A percentile compares a stretch with the other conserved stretches of the same genome.
Conservation (phyloP, 2,329 filamentous ascomycete genomes). For the Ceratocystis destructans region DNA sequence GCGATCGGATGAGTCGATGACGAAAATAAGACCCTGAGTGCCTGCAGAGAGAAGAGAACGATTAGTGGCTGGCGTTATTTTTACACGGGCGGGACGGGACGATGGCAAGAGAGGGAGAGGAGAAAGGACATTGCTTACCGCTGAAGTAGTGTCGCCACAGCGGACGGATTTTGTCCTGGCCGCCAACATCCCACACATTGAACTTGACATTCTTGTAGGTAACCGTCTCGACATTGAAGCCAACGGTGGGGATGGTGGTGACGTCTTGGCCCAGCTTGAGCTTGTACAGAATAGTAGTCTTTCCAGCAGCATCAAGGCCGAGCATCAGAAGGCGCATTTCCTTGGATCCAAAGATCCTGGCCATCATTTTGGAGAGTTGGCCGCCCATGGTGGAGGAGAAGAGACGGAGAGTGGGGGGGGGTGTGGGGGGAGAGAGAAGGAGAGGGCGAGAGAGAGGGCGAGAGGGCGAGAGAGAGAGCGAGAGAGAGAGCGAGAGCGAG, state of each 20-base stretch:
- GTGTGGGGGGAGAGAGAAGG: too few relatives aligned
- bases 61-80: conserved; percentile 9
- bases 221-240: conserved; percentile 98
- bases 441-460: too few relatives aligned
- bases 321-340: conserved; percentile 99
- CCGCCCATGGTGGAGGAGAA: conserved; percentile 58
- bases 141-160: conserved; percentile 97
- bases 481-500: not conserved
- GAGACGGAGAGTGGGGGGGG: not conserved
- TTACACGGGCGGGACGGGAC: too few relatives aligned
- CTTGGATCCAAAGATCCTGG: conserved; percentile 97
- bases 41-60: conserved; percentile 37
- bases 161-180: conserved; percentile 96
- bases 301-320: conserved; percentile 92
- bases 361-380: conserved; percentile 89
- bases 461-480: too few relatives aligned
- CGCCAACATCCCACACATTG: conserved; percentile 97
- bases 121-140: conserved; percentile 34
- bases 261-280: conserved; percentile 96
- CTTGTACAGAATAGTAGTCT: conserved; percentile 98
- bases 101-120: too few relatives aligned
- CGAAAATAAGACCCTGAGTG: conserved; percentile 96
- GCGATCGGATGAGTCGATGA: conserved; percentile 89
- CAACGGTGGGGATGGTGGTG: conserved; percentile 94
- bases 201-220: conserved; percentile 99